Evolutionary conservation across 2,329 filamentous ascomycete species (phyloP).

Genomic region (Colletotrichum liriopes): DNA sequence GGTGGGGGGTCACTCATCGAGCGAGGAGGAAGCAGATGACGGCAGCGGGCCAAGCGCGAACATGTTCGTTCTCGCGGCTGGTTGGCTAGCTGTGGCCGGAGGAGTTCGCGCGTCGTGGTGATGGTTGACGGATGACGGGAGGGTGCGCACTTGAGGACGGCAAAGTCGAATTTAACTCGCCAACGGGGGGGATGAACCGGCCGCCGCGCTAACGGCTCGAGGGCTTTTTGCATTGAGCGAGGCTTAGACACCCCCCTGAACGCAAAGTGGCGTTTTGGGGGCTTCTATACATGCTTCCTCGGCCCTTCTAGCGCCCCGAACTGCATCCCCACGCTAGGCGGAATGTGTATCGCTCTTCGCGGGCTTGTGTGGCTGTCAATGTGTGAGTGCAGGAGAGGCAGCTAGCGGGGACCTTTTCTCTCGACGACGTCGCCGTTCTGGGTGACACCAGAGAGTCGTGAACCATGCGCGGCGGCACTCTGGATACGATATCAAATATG

Average conservation of each 20-base stretch:
- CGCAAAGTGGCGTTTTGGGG: constrained; percentile 26
- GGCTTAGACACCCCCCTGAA: constrained; percentile 39
- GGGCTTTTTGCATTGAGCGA: constrained; percentile 42
- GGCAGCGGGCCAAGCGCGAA: constrained; percentile 3
- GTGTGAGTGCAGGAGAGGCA: constrained; percentile 10
- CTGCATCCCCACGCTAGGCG: constrained; percentile 32
- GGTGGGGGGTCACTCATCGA: constrained; percentile 1
- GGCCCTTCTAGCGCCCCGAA: constrained; percentile 43
- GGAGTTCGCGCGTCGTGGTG: constrained; percentile 23
- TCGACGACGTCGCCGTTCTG: constrained; percentile 23
- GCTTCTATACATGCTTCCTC: constrained; percentile 42
- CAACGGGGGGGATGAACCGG: constrained; percentile 26
- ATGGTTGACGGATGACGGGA: constrained; percentile 27
- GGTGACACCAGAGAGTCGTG: constrained; percentile 6
- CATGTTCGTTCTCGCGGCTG: constrained; percentile 6
- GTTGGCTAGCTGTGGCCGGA: constrained; percentile 26
- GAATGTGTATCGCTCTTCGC: constrained; percentile 22
- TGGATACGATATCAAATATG: constrained; percentile 1
- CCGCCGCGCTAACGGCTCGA: constrained; percentile 28
- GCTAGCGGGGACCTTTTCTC: neutral
- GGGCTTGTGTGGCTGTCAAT: neutral
- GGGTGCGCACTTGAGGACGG: constrained; percentile 20
- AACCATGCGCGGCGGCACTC: neutral
- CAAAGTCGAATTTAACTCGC: constrained; percentile 33
- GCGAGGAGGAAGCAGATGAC: constrained; percentile 29